Base-by-base conservation (phyloP, 768 basidiomycete genomes). In the Daedaleopsis nitida region DNA sequence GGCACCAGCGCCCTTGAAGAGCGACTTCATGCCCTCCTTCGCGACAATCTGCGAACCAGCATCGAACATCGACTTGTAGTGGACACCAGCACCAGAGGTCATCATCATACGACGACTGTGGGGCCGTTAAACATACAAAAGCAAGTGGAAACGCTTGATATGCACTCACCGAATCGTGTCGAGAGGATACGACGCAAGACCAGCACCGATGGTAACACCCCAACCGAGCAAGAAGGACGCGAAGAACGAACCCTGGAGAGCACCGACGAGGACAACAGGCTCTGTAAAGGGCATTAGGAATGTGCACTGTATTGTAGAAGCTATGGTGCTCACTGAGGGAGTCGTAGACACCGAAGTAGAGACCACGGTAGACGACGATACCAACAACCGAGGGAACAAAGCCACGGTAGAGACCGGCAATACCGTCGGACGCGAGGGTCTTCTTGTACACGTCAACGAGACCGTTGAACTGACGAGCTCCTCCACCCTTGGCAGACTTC, bases 101-200 rank as follows among this genome's bases (percentile, higher is more conserved):
- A 98, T 98, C 97, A 99, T 99, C 97, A 99, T 99, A 70, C 97
- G 94, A 89, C 97, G 96, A 89, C 96, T 96, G 69, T 13, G 1
- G 43, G 8, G 6, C 17, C 12, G 14, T 24, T 35, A n/a, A 58
- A 27, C 55, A 51, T 21, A 5, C 9, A 21, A 13, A 5, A 48
- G 23, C 10, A 4, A 44, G 45, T 34, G 23, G 35, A 19, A 1
- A 52, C 12, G 1, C 52, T 14, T 32, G 5, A 14, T 32, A 52
- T 14, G 9, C 3, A 77, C 82, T 50, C 69, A 89, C 88, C 90
- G 92, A 69, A 94, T 94, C 59, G 93, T 94, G 73, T 94, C 93
- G 58, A 94, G 85, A 77, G 92, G 93, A 73, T 94, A 94, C 16
- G 97, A 98, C 75, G 96, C 96, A 80, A 98, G 91, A 86, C 96